Conservation (phyloP, 768 basidiomycete genomes). For the Rhodocollybia butyracea region DNA sequence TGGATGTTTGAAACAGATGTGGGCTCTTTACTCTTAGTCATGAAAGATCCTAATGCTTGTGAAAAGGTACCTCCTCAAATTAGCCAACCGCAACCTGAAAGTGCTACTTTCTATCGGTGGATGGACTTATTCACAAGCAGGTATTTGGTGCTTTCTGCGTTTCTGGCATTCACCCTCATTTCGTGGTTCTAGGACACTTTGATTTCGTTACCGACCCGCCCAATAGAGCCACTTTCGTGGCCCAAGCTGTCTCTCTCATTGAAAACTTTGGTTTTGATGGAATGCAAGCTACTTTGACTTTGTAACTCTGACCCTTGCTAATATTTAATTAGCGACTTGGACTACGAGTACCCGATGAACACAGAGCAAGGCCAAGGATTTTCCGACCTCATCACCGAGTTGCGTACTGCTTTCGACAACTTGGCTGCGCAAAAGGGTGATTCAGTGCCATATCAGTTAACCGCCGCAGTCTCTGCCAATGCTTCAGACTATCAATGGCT, state of each 20-base stretch:
- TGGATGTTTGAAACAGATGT: conserved; percentile 75
- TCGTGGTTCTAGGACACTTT: conserved; percentile 60
- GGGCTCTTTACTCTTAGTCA: neutral
- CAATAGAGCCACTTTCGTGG: conserved; percentile 55
- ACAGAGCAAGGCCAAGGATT: conserved; percentile 62
- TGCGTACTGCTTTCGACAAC: conserved; percentile 60
- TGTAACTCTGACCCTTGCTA: neutral
- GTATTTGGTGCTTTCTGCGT: conserved; percentile 16
- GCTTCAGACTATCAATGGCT: conserved; percentile 54
- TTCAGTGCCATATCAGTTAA: conserved; percentile 53
- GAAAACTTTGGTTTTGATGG: conserved; percentile 83
- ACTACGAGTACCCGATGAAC: conserved; percentile 74
- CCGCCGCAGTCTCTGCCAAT: conserved; percentile 66
- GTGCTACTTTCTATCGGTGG: conserved; percentile 54
- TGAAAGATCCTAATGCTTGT: conserved; percentile 53
- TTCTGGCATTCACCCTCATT: neutral
- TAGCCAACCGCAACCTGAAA: conserved; percentile 52
- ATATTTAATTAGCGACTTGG: conserved; percentile 48
- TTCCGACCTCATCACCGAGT: conserved; percentile 56
- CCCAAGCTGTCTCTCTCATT: conserved; percentile 56
- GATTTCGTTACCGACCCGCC: conserved; percentile 52
- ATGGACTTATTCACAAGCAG: conserved; percentile 68
- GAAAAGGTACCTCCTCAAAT: conserved; percentile 53
- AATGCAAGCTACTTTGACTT: conserved; percentile 38
- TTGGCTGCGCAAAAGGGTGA: conserved; percentile 62